Conservation (phyloP, 1,139 yeast genomes). For the Suhomyces choctaworum region DNA sequence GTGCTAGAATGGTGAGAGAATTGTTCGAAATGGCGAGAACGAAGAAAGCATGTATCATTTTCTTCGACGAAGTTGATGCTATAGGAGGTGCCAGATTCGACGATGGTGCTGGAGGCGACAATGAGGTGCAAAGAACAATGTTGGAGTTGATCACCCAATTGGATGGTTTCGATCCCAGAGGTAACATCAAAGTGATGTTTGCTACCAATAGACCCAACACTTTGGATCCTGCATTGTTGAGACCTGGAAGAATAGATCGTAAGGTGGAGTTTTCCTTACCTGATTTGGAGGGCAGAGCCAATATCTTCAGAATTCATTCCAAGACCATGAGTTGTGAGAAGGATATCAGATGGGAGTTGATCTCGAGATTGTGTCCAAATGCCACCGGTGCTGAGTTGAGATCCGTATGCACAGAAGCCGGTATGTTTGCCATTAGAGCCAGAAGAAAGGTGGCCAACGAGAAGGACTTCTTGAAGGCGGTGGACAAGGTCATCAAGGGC, state of each 20-base stretch:
- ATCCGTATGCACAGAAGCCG: constrained; percentile 37
- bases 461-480: constrained; percentile 95
- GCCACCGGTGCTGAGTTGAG: constrained; percentile 96
- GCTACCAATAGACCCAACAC: constrained; percentile 99
- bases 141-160: constrained; percentile 94
- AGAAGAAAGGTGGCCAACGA: constrained; percentile 97
- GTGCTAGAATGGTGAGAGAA: constrained; percentile 99
- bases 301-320: constrained; percentile 93
- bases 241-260: constrained; percentile 98
- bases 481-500: constrained; percentile 97
- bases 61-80: constrained; percentile 97
- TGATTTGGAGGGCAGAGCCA: constrained; percentile 95
- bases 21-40: constrained; percentile 98
- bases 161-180: constrained; percentile 98
- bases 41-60: constrained; percentile 93
- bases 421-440: constrained; percentile 98
- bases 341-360: constrained; percentile 96
- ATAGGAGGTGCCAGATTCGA: constrained; percentile 99
- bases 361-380: constrained; percentile 95
- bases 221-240: constrained; percentile 92
- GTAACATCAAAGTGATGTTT: constrained; percentile 97
- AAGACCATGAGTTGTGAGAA: constrained; percentile 97
- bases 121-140: constrained; percentile 98
- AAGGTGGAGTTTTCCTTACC: constrained; percentile 96
- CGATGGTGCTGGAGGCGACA: constrained; percentile 99